A percentile compares a stretch with the other conserved stretches of the same genome.
phyloP scores from a whole-genome alignment of 2,329 filamentous ascomycete species.

The Aspergillus hortae region DNA sequence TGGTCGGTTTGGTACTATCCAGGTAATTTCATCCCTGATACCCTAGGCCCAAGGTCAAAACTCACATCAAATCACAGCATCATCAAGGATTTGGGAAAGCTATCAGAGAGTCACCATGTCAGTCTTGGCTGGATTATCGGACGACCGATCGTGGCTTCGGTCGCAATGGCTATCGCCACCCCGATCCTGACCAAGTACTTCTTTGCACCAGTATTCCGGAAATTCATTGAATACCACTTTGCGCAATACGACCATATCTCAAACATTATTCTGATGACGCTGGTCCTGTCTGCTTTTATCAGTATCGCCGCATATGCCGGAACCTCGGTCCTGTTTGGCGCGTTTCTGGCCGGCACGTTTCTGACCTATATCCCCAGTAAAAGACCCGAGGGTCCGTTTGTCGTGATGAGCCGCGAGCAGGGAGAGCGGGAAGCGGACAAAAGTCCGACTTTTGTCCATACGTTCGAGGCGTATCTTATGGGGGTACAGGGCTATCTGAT shows the following conservation, averaged over 20 bases:
- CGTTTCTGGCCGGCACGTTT: conserved; percentile 35
- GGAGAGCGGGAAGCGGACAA: conserved; percentile 31
- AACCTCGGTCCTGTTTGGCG: conserved; percentile 38
- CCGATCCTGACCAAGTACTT: conserved; percentile 37
- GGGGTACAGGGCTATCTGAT: conserved; percentile 33
- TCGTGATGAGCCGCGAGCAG: conserved; percentile 31
- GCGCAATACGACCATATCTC: conserved; percentile 31
- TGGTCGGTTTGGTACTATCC: conserved; percentile 41
- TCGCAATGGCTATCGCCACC: conserved; percentile 32
- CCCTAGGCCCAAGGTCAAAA: neutral
- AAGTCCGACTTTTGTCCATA: conserved; percentile 37
- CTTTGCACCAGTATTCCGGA: conserved; percentile 37
- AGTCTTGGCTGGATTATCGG: conserved; percentile 39
- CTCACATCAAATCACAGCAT: conserved; percentile 19
- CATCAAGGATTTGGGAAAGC: conserved; percentile 28
- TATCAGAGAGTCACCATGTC: conserved; percentile 14
- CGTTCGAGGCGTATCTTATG: conserved; percentile 37
- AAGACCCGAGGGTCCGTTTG: conserved; percentile 34
- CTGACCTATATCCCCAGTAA: conserved; percentile 36
- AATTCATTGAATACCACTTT: conserved; percentile 32
- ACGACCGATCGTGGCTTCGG: conserved; percentile 37
- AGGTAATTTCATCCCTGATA: conserved; percentile 14
- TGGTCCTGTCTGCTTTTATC: conserved; percentile 31
- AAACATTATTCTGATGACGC: conserved; percentile 34
- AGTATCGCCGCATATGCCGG: conserved; percentile 35